Percentiles rank a stretch among this genome's conserved stretches.
These are phyloP conservation scores for Monosiga brevicollis DNA, from an alignment of 78 protist species.

Conservation along the genomic window DNA sequence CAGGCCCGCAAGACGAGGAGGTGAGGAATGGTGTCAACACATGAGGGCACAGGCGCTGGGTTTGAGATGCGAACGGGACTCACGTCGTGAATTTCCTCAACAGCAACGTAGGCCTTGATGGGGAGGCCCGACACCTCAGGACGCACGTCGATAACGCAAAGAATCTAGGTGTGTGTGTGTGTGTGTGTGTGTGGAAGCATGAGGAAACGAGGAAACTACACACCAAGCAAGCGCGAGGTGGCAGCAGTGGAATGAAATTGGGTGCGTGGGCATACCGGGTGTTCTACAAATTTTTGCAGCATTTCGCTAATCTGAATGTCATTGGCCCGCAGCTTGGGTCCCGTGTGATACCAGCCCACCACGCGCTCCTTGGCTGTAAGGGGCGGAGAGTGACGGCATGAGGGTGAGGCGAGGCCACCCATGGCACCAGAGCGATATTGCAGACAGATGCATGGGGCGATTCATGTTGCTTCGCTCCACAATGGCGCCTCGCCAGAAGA, in stretches of 20 bases:
- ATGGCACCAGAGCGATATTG: not conserved
- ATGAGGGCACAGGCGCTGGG: not conserved
- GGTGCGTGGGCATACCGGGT: constrained; percentile 81
- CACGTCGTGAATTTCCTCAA: constrained; percentile 79
- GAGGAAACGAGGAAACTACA: not conserved
- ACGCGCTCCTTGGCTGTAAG: constrained; percentile 76
- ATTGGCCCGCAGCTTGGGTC: constrained; percentile 80
- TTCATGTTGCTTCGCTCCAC: not conserved
- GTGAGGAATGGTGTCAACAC: not conserved
- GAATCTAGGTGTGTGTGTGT: too few species aligned
- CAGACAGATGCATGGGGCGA: not conserved
- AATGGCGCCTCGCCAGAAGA: not conserved
- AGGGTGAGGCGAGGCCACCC: not conserved
- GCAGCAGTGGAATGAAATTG: constrained; percentile 52
- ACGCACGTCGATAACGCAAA: not conserved
- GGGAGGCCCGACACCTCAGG: constrained; percentile 63
- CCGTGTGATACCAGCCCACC: constrained; percentile 97
- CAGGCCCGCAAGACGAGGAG: not conserved
- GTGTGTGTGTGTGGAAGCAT: too few species aligned
- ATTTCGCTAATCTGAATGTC: constrained; percentile 83
- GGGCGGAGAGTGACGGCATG: not conserved
- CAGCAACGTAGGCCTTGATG: constrained; percentile 73
- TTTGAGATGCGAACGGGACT: not conserved
- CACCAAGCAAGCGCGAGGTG: too few species aligned
- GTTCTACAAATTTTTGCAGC: constrained; percentile 56